Evolutionary conservation across 1,284 basidiomycete species (phyloP), one percentile per base, ranked within the genome.

Genomic region (Gomphus sp.): DNA sequence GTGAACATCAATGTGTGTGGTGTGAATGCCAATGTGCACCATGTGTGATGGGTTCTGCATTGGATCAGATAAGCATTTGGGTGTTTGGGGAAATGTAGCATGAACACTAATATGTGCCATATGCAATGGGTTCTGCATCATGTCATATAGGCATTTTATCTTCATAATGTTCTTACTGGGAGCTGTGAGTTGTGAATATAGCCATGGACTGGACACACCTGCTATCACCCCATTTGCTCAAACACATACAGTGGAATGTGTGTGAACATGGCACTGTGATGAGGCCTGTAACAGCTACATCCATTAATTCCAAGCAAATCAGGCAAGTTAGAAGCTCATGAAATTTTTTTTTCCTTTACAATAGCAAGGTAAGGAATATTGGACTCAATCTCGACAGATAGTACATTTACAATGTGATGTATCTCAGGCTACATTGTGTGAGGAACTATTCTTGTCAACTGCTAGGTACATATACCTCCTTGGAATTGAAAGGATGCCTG

Each of bases 261-360:
- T 98, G 94, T 3, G 93, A 92, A 69, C 93, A 96, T 2, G 93
- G 91, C 0, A 95, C 90, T 6, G 93, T 95, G 14, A 97, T 90
- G 7, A 98, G 80, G 8, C 94, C 94, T 1, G 93, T 95, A 7
- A 96, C 87, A 1, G 89, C 88, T 12, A 91, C 84, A 70, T 99
- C 96, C 85, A 99, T 95, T 39, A 95, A 81, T 68, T 99, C 96
- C 11, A 99, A 81, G 66, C 96, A 99, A 12, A 99, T 95, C 0
- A 96, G 95, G 70, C 96, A 99, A 0, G 95, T 98, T 0, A 96
- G 96, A 0, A 99, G 78, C 71, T 99, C 97, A 69, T 85, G 83
- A 55, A 79, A n/a, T n/a, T n/a, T n/a, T 73, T n/a, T 76, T 71
- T 25, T 75, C 73, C 61, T 76, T 75, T 39, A 74, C 64, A 44